Base-by-base conservation (phyloP, 305 asterid genomes). In the Euphrasia arctica region DNA sequence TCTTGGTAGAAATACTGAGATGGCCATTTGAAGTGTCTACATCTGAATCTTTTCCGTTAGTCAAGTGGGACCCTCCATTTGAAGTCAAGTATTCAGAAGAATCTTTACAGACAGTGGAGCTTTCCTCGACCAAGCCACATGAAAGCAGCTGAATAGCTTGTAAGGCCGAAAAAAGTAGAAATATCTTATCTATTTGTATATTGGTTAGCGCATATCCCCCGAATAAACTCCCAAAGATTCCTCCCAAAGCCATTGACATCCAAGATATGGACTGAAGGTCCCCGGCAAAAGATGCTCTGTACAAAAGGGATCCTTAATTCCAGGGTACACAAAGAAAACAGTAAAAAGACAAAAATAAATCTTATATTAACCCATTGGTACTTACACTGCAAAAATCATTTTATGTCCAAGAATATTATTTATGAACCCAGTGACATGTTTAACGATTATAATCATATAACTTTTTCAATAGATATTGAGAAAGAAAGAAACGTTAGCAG, bases 181-280 rank as follows among this genome's bases (percentile, higher is more conserved):
- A 89, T 58, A 89, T 85, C 71, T 64, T 70, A 67, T 87, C 87
- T 60, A 82, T 82, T 68, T 29, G 78, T 63, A 83, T 48, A 70
- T 83, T 77, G 69, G 58, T 52, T 56, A 91, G 77, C 59, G 98
- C 89, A 78, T 78, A 85, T 68, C 98, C 98, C 72, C 98, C 98
- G 3, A 89, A 66, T 75, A 91, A 77, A 78, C 94, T 91, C 70
- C 98, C 98, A 67, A 80, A 83, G 69, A 91, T 87, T 74, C 98
- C 98, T 79, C 98, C 98, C 14, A 84, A 61, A 71, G 95, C 97
- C 95, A 91, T 86, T 67, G 95, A 75, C 89, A 91, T 77, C 95
- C 95, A 86, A 52, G 95, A 91, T 32, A 91, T 54, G 8, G 98
- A 91, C 83, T 89, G 98, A 73, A 91, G 97, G 78, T 86, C 95